These are phyloP conservation scores for Arabidopsis suecica DNA, from an alignment of 345 rosid genomes.

Conservation along the genomic window DNA sequence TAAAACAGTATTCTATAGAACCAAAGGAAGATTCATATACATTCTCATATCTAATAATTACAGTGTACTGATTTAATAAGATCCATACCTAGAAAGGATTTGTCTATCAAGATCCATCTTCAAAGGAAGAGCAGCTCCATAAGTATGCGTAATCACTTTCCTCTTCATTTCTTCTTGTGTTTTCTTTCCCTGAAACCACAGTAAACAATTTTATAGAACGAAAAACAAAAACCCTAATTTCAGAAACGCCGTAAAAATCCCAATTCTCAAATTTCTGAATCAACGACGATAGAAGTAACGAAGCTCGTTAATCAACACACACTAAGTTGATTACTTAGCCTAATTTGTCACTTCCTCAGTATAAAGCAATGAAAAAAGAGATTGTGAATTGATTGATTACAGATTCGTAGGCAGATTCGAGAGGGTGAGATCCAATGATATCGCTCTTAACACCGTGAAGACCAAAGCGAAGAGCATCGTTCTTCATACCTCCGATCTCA, in stretches of 20 bases:
- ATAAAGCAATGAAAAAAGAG: not conserved
- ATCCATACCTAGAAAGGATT: conserved; percentile 74
- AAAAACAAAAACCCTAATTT: conserved; percentile 1
- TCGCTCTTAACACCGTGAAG: conserved; percentile 80
- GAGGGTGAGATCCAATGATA: conserved; percentile 78
- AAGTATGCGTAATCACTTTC: conserved; percentile 59
- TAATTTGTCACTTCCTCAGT: not conserved
- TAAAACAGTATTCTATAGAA: not conserved
- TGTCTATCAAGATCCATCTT: conserved; percentile 88
- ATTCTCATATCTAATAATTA: not conserved
- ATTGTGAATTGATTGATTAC: conserved; percentile 42
- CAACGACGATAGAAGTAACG: not conserved
- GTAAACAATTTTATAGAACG: too few species aligned
- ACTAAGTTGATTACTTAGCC: not conserved
- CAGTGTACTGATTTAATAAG: not conserved
- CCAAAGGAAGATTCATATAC: not conserved
- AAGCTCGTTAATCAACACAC: not conserved
- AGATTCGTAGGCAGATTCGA: conserved; percentile 66
- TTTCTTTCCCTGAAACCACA: conserved; percentile 50
- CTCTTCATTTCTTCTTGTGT: conserved; percentile 66
- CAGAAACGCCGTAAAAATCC: not conserved
- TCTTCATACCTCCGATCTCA: conserved; percentile 67
- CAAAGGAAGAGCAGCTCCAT: conserved; percentile 80
- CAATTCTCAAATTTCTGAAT: not conserved
- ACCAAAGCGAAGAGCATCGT: conserved; percentile 80